Evolutionary conservation across 495 filamentous ascomycete species (phyloP).

Genomic region (Lophium mytilinum): DNA sequence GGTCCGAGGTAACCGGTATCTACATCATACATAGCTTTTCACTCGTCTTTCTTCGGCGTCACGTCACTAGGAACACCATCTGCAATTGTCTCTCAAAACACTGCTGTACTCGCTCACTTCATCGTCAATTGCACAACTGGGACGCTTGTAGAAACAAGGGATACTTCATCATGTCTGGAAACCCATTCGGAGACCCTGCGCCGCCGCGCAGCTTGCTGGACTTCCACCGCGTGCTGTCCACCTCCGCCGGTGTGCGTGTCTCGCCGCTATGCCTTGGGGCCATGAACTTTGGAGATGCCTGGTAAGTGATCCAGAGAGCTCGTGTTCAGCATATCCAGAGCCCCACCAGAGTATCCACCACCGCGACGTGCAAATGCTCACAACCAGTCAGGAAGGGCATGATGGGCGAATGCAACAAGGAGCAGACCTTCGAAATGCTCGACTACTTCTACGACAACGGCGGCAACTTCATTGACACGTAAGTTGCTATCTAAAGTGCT

Average conservation of each 20-base stretch:
- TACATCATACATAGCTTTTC: too few species aligned
- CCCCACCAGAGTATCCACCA: too few species aligned
- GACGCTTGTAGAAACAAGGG: too few species aligned
- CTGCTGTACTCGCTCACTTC: too few species aligned
- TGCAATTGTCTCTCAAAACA: too few species aligned
- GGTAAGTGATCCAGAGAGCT: slow-evolving; percentile 33
- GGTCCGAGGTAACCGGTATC: too few species aligned
- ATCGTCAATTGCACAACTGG: too few species aligned
- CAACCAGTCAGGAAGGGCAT: not conserved
- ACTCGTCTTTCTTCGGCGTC: too few species aligned
- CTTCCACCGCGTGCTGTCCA: slow-evolving; percentile 40
- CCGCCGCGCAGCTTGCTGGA: slow-evolving; percentile 15
- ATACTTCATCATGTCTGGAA: not conserved
- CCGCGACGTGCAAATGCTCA: not conserved
- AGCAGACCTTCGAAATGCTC: slow-evolving; percentile 52
- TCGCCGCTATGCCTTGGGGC: slow-evolving; percentile 50
- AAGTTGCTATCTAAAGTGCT: slow-evolving; percentile 41
- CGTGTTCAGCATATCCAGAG: not conserved
- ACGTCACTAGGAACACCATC: too few species aligned
- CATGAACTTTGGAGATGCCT: slow-evolving; percentile 55
- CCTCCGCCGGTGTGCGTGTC: slow-evolving; percentile 49
- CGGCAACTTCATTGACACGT: slow-evolving; percentile 75
- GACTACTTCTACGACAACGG: slow-evolving; percentile 55
- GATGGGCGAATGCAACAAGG: slow-evolving; percentile 48
- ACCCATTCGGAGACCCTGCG: not conserved